Conservation (phyloP, 148 eudicot species). For the Silene latifolia region DNA sequence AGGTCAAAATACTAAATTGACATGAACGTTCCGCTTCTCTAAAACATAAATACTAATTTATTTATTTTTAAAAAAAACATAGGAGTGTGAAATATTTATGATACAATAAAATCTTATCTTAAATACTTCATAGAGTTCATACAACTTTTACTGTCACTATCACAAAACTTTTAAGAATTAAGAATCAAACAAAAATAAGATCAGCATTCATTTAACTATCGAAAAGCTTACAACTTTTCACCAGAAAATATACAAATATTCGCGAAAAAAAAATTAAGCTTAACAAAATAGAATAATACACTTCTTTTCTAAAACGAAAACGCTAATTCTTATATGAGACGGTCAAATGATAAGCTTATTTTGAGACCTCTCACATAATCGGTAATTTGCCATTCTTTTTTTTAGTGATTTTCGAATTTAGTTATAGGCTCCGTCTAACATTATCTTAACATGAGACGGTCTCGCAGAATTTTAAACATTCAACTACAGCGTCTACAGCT, state of each 20-base stretch:
- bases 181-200: too few relatives aligned
- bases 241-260: background rate
- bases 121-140: background rate
- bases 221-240: constrained; percentile 3
- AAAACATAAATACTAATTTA: background rate
- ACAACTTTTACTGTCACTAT: background rate
- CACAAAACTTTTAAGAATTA: too few relatives aligned
- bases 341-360: background rate
- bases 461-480: background rate
- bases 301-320: background rate
- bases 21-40: constrained; percentile 1
- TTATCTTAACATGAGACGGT: background rate
- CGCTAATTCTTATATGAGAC: background rate
- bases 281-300: too few relatives aligned
- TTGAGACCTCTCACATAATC: background rate
- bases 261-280: background rate
- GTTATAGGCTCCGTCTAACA: background rate
- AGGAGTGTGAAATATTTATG: background rate
- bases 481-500: background rate
- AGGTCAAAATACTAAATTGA: constrained; percentile 5
- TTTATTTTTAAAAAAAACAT: background rate
- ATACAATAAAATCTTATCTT: background rate
- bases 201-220: background rate
- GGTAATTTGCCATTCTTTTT: background rate
- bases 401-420: too few relatives aligned